Conservation (phyloP, 2,329 filamentous ascomycete species). For the Sporothrix inflata region DNA sequence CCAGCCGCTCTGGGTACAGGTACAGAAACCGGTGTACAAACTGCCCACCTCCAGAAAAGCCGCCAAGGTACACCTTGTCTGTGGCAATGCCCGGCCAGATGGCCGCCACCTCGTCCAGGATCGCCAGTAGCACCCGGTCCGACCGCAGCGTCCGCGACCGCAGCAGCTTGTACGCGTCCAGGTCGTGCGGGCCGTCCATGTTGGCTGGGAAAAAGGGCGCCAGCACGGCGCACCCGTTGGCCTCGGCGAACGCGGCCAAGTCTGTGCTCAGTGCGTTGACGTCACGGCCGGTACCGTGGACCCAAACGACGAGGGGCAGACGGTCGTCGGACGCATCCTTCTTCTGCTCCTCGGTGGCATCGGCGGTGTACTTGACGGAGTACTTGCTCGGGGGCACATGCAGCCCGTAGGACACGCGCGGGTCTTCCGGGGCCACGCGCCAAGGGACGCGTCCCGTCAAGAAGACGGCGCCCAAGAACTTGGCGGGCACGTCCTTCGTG, state of each 20-base stretch:
- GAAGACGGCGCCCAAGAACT: not conserved
- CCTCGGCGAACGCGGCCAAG: not conserved
- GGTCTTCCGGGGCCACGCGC: constrained; percentile 13
- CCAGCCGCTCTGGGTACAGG: constrained; percentile 10
- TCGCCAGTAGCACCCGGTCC: constrained; percentile 7
- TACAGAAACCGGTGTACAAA: constrained; percentile 22
- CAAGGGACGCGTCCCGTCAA: constrained; percentile 15
- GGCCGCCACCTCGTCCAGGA: constrained; percentile 7
- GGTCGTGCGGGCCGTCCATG: constrained; percentile 15
- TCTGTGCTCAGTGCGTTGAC: not conserved
- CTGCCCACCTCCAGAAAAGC: constrained; percentile 19
- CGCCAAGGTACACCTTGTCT: not conserved
- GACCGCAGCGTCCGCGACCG: not conserved
- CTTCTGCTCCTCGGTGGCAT: not conserved
- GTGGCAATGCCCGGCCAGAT: constrained; percentile 18
- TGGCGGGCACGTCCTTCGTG: constrained; percentile 16
- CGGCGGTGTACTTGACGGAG: constrained; percentile 2
- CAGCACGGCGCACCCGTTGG: constrained; percentile 17
- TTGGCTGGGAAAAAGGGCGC: constrained; percentile 19
- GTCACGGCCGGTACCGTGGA: constrained; percentile 12
- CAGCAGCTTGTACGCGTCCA: constrained; percentile 20
- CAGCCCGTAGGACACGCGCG: constrained; percentile 6
- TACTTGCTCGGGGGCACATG: constrained; percentile 13
- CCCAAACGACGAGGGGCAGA: constrained; percentile 12
- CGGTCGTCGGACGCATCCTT: not conserved